Base-by-base conservation (phyloP, 768 basidiomycete species). In the Leccinum disarticulatum region DNA sequence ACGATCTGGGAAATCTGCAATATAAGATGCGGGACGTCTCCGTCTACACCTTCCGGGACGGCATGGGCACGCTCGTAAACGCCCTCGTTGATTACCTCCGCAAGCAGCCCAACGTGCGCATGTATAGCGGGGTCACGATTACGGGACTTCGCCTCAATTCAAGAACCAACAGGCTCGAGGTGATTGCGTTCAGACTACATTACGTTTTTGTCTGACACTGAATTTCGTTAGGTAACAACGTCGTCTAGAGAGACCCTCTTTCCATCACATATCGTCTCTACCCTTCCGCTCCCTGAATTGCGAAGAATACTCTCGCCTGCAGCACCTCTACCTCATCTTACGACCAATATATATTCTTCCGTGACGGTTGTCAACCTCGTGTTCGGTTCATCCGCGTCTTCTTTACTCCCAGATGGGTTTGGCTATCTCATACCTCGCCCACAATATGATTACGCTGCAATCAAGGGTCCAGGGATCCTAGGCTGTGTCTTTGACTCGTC, bases 351-450 rank as follows among this genome's bases (percentile, higher is more conserved):
- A 0, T 78, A 80, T 41, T 87, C 94, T 25, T 87, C 89, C 10
- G 93, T 98, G 58, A 86, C 83, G n/a, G 92, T 97, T 38, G 77
- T 95, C 64, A 96, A 93, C 77, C 78, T 98, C 68, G 83, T 98
- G 63, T 98, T 96, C 77, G 77, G 85, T 48, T 69, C 81, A 31
- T 71, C 77, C 25, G 55, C 75, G 57, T 59, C 70, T 25, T 66
- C 70, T 25, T 80, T 95, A 52, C 89, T 93, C 65, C 93, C 94
- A 0, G 80, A 81, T 2, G 96, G 96, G 4, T 99, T 98, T 70
- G 96, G 96, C 9, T 98, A 95, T 77, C 87, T 99, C 68, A 82
- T 97, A 55, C 94, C 95, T 0, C 90, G 95, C 15, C 86, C 90
- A 0, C 75, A 74, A 33, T 72, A 72, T 5, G 87, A 80, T 22